Evolutionary conservation across 768 basidiomycete species (phyloP).

Genomic region (Clavaria fumosa): DNA sequence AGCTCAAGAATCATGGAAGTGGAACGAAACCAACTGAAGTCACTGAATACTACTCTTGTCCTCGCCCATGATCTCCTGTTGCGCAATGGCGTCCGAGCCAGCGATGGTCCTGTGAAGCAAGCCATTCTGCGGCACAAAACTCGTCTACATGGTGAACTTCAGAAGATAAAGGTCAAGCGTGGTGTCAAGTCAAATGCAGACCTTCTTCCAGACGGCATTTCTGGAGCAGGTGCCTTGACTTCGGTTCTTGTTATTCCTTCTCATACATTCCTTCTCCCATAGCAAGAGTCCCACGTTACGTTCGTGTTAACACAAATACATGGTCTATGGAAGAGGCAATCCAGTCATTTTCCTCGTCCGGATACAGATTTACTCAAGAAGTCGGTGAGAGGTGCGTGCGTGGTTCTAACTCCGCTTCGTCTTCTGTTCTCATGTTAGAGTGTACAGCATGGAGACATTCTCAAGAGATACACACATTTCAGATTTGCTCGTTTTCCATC

Average conservation of each 20-base stretch:
- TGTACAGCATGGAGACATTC: conserved; percentile 38
- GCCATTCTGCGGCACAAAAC: conserved; percentile 83
- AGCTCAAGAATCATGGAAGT: conserved; percentile 51
- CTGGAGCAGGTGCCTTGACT: conserved; percentile 37
- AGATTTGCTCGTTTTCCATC: conserved; percentile 66
- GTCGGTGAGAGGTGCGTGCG: conserved; percentile 38
- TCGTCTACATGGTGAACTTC: conserved; percentile 72
- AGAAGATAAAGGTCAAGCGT: conserved; percentile 65
- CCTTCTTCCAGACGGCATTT: conserved; percentile 44
- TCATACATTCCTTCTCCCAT: conserved; percentile 6
- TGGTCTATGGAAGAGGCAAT: conserved; percentile 58
- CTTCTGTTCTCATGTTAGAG: background rate
- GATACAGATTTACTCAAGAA: conserved; percentile 38
- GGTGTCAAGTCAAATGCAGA: conserved; percentile 51
- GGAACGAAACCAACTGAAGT: conserved; percentile 65
- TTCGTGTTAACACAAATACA: conserved; percentile 61
- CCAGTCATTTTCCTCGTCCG: conserved; percentile 34
- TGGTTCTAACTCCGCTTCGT: background rate
- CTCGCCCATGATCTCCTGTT: conserved; percentile 79
- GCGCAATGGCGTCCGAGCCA: conserved; percentile 75
- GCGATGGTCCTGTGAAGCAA: conserved; percentile 82
- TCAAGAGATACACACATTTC: conserved; percentile 66
- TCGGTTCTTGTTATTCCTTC: conserved; percentile 3
- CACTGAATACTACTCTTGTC: conserved; percentile 62
- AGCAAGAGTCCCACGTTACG: conserved; percentile 73